Conservation (phyloP, 441 rosid genomes). For the Eutrema salsugineum region DNA sequence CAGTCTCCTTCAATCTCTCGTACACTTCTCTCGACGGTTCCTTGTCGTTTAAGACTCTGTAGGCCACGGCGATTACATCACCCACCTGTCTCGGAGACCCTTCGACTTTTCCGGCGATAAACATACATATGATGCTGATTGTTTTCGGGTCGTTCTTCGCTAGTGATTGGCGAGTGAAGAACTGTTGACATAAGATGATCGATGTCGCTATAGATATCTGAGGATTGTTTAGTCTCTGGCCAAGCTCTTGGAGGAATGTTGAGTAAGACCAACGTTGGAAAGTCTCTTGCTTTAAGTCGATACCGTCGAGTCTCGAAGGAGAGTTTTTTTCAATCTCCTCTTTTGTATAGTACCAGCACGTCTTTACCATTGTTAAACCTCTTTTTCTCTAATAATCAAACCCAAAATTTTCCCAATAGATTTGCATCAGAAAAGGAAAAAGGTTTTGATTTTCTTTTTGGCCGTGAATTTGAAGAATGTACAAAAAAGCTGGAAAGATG, state of each 20-base stretch:
- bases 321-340: not conserved
- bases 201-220: not conserved
- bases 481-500: not conserved
- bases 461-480: not conserved
- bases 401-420: not conserved
- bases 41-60: not conserved
- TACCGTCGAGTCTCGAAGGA: conserved; percentile 4
- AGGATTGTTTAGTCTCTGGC: not conserved
- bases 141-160: not conserved
- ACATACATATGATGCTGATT: conserved; percentile 2
- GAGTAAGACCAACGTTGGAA: conserved; percentile 20
- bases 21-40: not conserved
- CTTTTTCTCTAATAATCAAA: too few species aligned
- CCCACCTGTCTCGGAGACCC: not conserved
- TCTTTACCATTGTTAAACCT: not conserved
- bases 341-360: not conserved
- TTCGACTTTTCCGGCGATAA: conserved; percentile 6
- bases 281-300: not conserved
- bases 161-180: conserved; percentile 6
- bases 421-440: not conserved
- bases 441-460: not conserved
- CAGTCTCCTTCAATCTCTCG: not conserved
- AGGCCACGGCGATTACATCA: not conserved
- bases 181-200: not conserved
- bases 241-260: conserved; percentile 14